Conservation (phyloP, 2,329 filamentous ascomycete genomes). For the Microsporum ferrugineum region DNA sequence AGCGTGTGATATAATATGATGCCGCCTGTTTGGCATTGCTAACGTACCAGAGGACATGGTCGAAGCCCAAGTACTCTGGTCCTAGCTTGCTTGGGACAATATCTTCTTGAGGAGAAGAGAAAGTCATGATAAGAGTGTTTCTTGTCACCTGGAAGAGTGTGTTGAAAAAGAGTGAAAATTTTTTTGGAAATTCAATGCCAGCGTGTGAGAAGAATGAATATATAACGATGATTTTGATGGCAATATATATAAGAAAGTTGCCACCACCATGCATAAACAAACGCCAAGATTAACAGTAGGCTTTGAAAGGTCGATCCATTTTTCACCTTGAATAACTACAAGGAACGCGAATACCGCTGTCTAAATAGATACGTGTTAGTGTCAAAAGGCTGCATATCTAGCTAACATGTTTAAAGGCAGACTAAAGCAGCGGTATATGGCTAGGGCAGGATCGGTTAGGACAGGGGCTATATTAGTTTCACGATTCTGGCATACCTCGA, state of each 20-base stretch:
- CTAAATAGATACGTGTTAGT: neutral
- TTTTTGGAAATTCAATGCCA: no score
- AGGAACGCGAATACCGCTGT: neutral
- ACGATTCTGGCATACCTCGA: neutral
- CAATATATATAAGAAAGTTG: neutral
- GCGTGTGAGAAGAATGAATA: neutral
- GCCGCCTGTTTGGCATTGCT: slow-evolving; percentile 89
- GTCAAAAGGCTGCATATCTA: neutral
- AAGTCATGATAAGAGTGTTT: neutral
- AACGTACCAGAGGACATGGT: slow-evolving; percentile 86
- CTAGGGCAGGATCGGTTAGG: neutral
- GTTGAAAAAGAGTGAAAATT: neutral
- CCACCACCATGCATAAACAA: neutral
- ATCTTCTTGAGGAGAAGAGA: slow-evolving; percentile 4
- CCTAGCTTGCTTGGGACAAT: slow-evolving; percentile 18
- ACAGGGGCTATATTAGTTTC: neutral
- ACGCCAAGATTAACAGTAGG: neutral
- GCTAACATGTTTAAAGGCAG: neutral
- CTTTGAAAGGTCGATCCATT: neutral
- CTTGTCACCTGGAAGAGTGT: neutral
- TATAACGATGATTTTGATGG: neutral
- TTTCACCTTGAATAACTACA: neutral
- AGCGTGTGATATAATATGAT: slow-evolving; percentile 68
- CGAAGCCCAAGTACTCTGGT: slow-evolving; percentile 48
- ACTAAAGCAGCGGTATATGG: neutral